Percentiles rank a stretch among this genome's conserved stretches.
Conservation (phyloP, 257 asterid genomes). For the Solanum stenotomum region DNA sequence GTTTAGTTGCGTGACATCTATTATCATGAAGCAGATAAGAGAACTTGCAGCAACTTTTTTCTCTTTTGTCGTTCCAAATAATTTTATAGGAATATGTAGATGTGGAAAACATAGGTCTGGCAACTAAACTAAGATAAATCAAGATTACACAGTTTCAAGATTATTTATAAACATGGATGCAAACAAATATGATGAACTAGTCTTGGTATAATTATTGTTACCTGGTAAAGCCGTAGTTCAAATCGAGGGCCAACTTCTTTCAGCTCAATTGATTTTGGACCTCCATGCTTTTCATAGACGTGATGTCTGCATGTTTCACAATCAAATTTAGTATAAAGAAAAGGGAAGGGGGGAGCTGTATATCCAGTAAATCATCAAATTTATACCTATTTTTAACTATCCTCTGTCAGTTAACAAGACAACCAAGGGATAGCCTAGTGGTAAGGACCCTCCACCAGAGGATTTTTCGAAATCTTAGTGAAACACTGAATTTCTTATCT, state of each 20-base stretch:
- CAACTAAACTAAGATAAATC: not conserved
- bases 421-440: not conserved
- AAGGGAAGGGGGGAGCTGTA: not conserved
- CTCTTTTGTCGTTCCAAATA: not conserved
- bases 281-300: constrained; percentile 71
- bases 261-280: constrained; percentile 82
- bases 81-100: not conserved
- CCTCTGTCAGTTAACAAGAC: not conserved
- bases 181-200: not conserved
- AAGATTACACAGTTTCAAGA: not conserved
- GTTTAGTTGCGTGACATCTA: not conserved
- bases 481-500: too few relatives aligned
- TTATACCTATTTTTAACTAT: not conserved
- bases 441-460: not conserved
- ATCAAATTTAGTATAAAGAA: constrained; percentile 1
- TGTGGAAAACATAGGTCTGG: not conserved
- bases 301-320: constrained; percentile 74
- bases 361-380: not conserved
- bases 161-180: not conserved
- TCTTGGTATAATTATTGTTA: constrained; percentile 6
- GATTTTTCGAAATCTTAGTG: not conserved
- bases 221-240: constrained; percentile 84
- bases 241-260: constrained; percentile 95
- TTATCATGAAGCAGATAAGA: not conserved
- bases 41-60: not conserved